Conservation (phyloP, 2,329 filamentous ascomycete genomes). For the Colletotrichum liaoningense region DNA sequence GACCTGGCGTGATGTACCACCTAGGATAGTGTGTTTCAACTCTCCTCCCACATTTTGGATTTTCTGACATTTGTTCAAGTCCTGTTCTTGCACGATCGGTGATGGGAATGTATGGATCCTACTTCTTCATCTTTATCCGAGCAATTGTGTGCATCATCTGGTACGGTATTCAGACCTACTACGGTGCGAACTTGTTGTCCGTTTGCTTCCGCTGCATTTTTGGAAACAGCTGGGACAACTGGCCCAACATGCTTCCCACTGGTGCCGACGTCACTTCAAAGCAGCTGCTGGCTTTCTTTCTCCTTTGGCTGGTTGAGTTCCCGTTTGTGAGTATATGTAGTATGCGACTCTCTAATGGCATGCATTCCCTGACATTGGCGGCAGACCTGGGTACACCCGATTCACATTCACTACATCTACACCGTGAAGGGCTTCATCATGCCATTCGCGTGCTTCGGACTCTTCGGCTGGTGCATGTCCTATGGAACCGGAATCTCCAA, state of each 20-base stretch:
- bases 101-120: conserved; percentile 56
- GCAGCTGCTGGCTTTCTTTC: conserved; percentile 50
- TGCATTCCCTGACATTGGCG: neutral
- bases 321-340: conserved; percentile 44
- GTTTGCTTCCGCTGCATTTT: conserved; percentile 47
- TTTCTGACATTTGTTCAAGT: conserved; percentile 20
- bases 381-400: conserved; percentile 48
- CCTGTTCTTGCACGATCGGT: conserved; percentile 51
- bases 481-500: conserved; percentile 40
- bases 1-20: conserved; percentile 42
- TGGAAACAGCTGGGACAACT: conserved; percentile 45
- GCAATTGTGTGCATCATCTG: conserved; percentile 46
- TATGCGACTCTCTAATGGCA: neutral
- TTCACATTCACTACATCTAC: conserved; percentile 49
- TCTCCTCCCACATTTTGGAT: rapidly evolving
- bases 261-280: conserved; percentile 47
- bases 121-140: conserved; percentile 51
- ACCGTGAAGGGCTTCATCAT: conserved; percentile 49
- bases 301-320: conserved; percentile 51
- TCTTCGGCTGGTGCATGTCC: conserved; percentile 49
- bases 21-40: conserved; percentile 39
- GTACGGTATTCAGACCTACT: conserved; percentile 42
- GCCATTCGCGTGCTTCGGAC: conserved; percentile 48
- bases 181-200: conserved; percentile 40
- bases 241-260: conserved; percentile 45